Conservation (phyloP, 371 early-diverging fungal genomes). For the Mortierella sp. region DNA sequence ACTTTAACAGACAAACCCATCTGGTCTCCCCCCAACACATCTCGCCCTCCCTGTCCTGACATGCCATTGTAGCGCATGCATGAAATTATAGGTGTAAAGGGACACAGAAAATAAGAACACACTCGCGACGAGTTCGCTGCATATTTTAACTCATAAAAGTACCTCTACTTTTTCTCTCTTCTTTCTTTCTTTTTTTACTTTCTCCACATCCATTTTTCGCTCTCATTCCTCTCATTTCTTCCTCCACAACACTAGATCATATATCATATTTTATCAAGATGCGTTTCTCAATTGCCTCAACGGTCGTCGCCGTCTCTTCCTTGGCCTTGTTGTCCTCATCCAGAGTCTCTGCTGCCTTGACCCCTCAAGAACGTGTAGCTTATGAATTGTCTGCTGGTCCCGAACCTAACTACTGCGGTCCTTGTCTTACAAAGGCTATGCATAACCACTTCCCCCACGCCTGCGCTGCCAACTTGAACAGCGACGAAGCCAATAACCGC, state of each 20-base stretch:
- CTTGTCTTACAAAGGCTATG: constrained; percentile 53
- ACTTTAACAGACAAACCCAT: constrained; percentile 21
- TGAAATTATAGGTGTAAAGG: too few species aligned
- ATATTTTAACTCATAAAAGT: neutral
- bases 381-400: constrained; percentile 18
- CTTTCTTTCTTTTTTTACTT: constrained; percentile 13
- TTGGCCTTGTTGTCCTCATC: constrained; percentile 20
- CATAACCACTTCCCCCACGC: constrained; percentile 57
- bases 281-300: constrained; percentile 38
- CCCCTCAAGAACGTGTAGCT: constrained; percentile 20
- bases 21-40: neutral
- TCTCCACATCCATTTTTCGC: neutral
- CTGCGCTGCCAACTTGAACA: constrained; percentile 25
- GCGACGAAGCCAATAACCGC: constrained; percentile 26
- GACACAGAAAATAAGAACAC: too few species aligned
- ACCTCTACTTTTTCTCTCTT: neutral
- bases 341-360: constrained; percentile 34
- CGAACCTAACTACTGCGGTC: constrained; percentile 27
- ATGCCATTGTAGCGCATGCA: neutral
- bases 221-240: neutral
- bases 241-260: neutral
- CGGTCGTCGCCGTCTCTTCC: constrained; percentile 29
- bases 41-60: neutral
- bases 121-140: too few species aligned
- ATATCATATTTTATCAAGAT: constrained; percentile 17